Percentiles rank a stretch among this genome's conserved stretches.
These are phyloP conservation scores for Testicularia cyperi DNA, from an alignment of 1,284 basidiomycete genomes.

Conservation along the genomic window DNA sequence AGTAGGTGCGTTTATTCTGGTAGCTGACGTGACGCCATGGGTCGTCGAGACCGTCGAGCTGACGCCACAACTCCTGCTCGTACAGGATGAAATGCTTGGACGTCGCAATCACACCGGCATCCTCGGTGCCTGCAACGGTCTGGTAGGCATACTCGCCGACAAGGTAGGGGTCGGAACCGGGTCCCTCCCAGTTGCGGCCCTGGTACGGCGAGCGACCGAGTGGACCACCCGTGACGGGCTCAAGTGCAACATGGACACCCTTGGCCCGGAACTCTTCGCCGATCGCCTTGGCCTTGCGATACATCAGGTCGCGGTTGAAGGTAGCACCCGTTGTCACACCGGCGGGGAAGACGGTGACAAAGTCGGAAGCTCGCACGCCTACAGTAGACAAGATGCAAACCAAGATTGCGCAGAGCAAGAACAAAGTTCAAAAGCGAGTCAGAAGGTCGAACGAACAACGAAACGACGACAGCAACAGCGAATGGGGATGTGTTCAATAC, in stretches of 20 bases:
- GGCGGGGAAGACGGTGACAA: slow-evolving; percentile 36
- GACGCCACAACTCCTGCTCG: slow-evolving; percentile 33
- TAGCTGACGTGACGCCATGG: slow-evolving; percentile 28
- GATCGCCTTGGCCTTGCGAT: slow-evolving; percentile 19
- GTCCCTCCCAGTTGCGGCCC: slow-evolving; percentile 35
- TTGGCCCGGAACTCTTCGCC: slow-evolving; percentile 32
- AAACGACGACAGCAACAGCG: no score
- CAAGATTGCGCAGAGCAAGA: neutral
- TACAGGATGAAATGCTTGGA: slow-evolving; percentile 37
- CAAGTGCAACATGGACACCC: slow-evolving; percentile 31
- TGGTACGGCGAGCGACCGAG: slow-evolving; percentile 27
- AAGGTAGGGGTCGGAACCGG: slow-evolving; percentile 32
- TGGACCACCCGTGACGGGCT: slow-evolving; percentile 57
- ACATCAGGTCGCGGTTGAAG: slow-evolving; percentile 30
- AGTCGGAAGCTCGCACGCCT: slow-evolving; percentile 29
- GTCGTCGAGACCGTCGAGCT: slow-evolving; percentile 20
- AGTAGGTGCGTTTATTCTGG: slow-evolving; percentile 60
- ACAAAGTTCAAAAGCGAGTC: neutral
- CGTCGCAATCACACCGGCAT: slow-evolving; percentile 22
- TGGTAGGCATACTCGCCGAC: slow-evolving; percentile 28
- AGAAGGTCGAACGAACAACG: neutral
- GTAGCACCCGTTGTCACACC: slow-evolving; percentile 35
- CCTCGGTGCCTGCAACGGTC: slow-evolving; percentile 26
- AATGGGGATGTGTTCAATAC: no score
- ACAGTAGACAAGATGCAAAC: no score